phyloP scores from a whole-genome alignment of 2,329 filamentous ascomycete genomes.

The Gremmenia infestans region DNA sequence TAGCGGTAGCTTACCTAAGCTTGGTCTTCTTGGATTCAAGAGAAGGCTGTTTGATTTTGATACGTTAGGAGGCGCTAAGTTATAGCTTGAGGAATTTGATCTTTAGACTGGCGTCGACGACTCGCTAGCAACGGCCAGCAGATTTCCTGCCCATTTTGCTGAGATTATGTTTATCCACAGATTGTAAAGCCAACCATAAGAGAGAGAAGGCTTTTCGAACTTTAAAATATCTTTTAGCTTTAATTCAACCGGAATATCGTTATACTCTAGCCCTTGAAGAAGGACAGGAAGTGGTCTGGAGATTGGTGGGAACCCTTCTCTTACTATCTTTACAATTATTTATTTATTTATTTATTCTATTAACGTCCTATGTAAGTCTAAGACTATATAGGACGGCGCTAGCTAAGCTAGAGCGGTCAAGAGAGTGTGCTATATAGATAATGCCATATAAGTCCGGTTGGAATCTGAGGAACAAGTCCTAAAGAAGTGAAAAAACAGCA shows the following conservation, averaged over 20 bases:
- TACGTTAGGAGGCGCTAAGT: neutral
- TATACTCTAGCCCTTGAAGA: neutral
- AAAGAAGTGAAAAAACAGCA: too few relatives aligned
- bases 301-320: slow-evolving; percentile 1
- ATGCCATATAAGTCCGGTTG: too few relatives aligned
- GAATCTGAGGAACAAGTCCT: too few relatives aligned
- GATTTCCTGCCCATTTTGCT: slow-evolving; percentile 1
- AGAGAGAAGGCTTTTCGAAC: neutral
- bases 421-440: too few relatives aligned
- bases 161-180: neutral
- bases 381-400: too few relatives aligned
- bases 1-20: neutral
- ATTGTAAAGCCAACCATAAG: neutral
- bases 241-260: neutral
- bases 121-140: neutral
- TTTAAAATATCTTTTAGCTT: neutral
- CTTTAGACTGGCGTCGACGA: neutral
- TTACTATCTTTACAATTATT: neutral
- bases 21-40: neutral
- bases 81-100: neutral
- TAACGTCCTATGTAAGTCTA: too few relatives aligned
- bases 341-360: too few relatives aligned
- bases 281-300: slow-evolving; percentile 1
- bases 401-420: too few relatives aligned
- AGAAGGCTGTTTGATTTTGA: neutral